Evolutionary conservation across 352 stramenopile species (phyloP).

Genomic region (Globisporangium takayamanum): DNA sequence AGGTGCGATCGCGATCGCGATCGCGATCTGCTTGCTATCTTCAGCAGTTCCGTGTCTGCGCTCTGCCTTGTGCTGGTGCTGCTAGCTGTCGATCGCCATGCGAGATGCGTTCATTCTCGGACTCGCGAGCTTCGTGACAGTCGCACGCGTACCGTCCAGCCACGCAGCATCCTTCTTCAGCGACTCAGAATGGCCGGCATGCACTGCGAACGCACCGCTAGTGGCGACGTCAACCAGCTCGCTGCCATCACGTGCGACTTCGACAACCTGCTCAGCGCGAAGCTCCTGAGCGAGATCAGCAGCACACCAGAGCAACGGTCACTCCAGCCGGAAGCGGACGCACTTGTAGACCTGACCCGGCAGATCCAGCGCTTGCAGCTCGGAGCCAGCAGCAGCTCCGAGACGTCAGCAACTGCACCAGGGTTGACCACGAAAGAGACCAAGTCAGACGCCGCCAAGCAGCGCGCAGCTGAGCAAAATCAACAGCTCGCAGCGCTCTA

Average conservation of each 20-base stretch:
- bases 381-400: too few species aligned
- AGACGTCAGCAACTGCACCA: background rate
- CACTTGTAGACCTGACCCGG: conserved; percentile 4
- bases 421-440: too few species aligned
- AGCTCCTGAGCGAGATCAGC: background rate
- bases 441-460: background rate
- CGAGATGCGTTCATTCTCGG: background rate
- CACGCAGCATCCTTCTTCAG: background rate
- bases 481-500: conserved; percentile 25
- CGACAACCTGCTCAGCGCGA: background rate
- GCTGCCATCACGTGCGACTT: background rate
- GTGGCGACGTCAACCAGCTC: conserved; percentile 7
- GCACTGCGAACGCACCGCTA: background rate
- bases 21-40: too few species aligned
- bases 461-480: background rate
- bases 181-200: background rate
- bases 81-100: too few species aligned
- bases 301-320: background rate
- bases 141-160: too few species aligned
- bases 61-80: too few species aligned
- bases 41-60: too few species aligned
- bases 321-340: conserved; percentile 4
- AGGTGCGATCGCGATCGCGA: too few species aligned
- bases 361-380: conserved; percentile 8
- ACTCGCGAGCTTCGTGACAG: background rate